Base-by-base conservation (phyloP, 306 rosid species). In the Nissolia schottii region DNA sequence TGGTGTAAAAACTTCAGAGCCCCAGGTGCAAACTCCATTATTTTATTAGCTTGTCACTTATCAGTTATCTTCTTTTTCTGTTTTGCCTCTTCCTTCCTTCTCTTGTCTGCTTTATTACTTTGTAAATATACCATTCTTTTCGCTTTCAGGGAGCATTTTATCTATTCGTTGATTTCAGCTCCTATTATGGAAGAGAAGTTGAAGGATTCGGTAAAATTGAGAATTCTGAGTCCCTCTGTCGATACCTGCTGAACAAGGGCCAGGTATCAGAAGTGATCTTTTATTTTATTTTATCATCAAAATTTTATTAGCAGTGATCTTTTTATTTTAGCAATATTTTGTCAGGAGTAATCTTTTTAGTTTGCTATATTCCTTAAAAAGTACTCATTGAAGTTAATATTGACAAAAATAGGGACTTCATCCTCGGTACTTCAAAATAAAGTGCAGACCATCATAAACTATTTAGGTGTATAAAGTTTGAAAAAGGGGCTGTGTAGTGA, bases 121-220 rank as follows among this genome's bases (percentile, higher is more conserved):
- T 59, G 19, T 76, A 32, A 76, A 3, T 32, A 6, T 29, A 32
- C 28, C n/a, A 6, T n/a, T 23, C 6, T 40, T 65, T 60, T 27
- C 65, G 49, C 64, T 75, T 69, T 88, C 85, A 92, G 97, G 97
- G 97, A 80, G 97, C 96, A 67, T 92, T 92, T 80, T 89, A 92
- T 87, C 88, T 92, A 14, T 92, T 92, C 83, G 58, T 89, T 66
- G 94, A 92, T 76, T 73, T 85, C 74, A 92, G 96, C 87, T 76
- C 86, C 46, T 92, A 80, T 79, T 92, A 89, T 64, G 97, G 97
- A 78, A 46, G 73, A 45, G 85, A 84, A 74, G 93, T 28, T 65
- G 88, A 89, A 80, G 97, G 96, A 16, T 92, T 89, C 38, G 97
- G 97, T 50, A 53, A 35, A 76, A 83, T 92, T 32, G 83, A 87